phyloP scores from a whole-genome alignment of 2,329 filamentous ascomycete genomes.

The Pyricularia sp. region DNA sequence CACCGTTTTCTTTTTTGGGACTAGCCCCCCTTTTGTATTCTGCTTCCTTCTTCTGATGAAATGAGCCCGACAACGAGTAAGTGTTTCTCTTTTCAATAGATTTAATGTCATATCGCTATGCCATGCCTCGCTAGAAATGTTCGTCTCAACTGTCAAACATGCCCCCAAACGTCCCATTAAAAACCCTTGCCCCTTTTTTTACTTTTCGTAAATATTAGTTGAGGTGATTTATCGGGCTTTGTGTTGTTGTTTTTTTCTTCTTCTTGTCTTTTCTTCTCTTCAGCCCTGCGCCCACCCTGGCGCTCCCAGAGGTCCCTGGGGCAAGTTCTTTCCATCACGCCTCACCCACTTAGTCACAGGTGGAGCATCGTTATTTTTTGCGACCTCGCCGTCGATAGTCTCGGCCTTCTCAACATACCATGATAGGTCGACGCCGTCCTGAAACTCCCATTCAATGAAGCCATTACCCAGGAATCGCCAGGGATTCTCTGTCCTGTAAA shows the following conservation, averaged over 20 bases:
- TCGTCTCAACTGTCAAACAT: neutral
- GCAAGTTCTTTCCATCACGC: neutral
- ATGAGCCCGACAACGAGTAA: neutral
- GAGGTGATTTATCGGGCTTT: neutral
- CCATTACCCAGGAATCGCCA: conserved; percentile 39
- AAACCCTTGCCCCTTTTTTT: neutral
- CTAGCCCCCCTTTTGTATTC: neutral
- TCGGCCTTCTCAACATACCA: conserved; percentile 30
- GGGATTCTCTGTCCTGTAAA: conserved; percentile 29
- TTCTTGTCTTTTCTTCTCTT: neutral
- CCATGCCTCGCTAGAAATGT: neutral
- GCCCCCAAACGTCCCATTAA: neutral
- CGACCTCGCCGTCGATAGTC: neutral
- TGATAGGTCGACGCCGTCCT: conserved; percentile 24
- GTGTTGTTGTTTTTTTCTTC: too few relatives aligned
- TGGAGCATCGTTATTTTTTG: neutral
- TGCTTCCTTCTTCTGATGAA: neutral
- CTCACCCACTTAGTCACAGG: neutral
- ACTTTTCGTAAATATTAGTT: neutral
- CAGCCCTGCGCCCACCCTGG: neutral
- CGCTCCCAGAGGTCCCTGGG: too few relatives aligned
- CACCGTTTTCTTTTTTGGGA: neutral
- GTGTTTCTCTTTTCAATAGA: neutral
- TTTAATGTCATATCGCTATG: neutral
- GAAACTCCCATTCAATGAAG: conserved; percentile 36